Conservation (phyloP, 805 yeast genomes). For the Candida insectalens region DNA sequence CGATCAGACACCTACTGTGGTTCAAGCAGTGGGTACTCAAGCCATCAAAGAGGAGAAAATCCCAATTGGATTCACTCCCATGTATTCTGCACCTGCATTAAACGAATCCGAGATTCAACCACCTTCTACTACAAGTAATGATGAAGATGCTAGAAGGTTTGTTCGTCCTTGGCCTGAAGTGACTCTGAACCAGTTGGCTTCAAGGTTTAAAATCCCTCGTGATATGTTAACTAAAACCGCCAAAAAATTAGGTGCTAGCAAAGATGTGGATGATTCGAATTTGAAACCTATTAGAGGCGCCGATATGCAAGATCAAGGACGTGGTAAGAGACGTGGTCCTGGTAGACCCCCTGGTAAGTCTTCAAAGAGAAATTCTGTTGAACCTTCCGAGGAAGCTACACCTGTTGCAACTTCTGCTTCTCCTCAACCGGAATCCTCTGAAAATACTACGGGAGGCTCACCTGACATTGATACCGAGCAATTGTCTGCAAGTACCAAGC, state of each 20-base stretch:
- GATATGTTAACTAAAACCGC: conserved; percentile 2
- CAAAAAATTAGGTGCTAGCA: neutral
- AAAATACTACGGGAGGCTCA: too few relatives aligned
- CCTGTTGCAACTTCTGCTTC: too few relatives aligned
- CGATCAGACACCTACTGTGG: conserved; percentile 3
- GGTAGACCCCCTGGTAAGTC: neutral
- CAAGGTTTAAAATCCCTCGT: conserved; percentile 17
- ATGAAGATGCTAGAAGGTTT: conserved; percentile 10
- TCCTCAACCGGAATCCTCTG: too few relatives aligned
- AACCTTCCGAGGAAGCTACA: too few relatives aligned
- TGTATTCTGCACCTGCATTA: conserved; percentile 17
- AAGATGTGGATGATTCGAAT: conserved; percentile 1
- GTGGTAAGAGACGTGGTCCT: neutral
- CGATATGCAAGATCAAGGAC: conserved; percentile 1
- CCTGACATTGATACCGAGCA: too few relatives aligned
- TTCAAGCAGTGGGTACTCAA: conserved; percentile 11
- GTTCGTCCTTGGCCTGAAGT: conserved; percentile 22
- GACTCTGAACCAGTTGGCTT: conserved; percentile 19
- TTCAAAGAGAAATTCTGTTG: too few relatives aligned
- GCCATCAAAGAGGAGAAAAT: conserved; percentile 1
- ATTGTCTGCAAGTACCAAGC: too few relatives aligned
- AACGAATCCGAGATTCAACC: conserved; percentile 11
- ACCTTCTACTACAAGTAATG: too few relatives aligned
- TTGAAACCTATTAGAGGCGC: conserved; percentile 2
- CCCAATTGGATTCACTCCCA: conserved; percentile 17